phyloP scores from a whole-genome alignment of 1,284 basidiomycete species.

The Gomphus bonarii region DNA sequence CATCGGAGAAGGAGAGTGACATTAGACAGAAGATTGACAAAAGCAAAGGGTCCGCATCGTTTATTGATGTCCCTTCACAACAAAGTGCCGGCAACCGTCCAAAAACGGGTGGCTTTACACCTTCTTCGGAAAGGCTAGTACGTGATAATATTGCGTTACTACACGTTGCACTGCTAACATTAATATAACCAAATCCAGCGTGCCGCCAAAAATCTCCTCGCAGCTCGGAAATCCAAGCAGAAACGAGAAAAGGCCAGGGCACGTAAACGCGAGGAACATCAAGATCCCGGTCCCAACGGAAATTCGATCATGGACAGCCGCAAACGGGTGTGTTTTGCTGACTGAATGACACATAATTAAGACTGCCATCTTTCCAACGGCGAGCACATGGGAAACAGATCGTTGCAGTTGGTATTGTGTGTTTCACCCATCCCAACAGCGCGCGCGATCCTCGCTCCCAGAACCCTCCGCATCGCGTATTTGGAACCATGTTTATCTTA shows the following conservation, averaged over 20 bases:
- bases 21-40: slow-evolving; percentile 5
- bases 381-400: neutral
- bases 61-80: neutral
- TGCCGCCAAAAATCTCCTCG: slow-evolving; percentile 7
- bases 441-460: neutral
- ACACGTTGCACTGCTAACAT: neutral
- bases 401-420: too few relatives aligned
- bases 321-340: slow-evolving; percentile 5
- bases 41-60: slow-evolving; percentile 1
- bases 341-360: neutral
- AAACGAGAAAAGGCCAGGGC: slow-evolving; percentile 10
- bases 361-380: neutral
- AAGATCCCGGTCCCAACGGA: neutral
- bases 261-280: slow-evolving; percentile 1
- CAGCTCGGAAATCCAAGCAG: slow-evolving; percentile 6
- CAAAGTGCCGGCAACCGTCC: neutral
- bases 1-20: slow-evolving; percentile 2
- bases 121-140: slow-evolving; percentile 6
- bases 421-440: too few relatives aligned
- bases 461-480: neutral
- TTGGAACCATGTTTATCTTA: neutral
- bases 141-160: neutral
- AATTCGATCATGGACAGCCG: neutral
- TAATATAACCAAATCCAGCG: slow-evolving; percentile 1
- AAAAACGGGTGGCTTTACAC: neutral